Conservation (phyloP, 768 basidiomycete species). For the Leccinum aurantiacum region DNA sequence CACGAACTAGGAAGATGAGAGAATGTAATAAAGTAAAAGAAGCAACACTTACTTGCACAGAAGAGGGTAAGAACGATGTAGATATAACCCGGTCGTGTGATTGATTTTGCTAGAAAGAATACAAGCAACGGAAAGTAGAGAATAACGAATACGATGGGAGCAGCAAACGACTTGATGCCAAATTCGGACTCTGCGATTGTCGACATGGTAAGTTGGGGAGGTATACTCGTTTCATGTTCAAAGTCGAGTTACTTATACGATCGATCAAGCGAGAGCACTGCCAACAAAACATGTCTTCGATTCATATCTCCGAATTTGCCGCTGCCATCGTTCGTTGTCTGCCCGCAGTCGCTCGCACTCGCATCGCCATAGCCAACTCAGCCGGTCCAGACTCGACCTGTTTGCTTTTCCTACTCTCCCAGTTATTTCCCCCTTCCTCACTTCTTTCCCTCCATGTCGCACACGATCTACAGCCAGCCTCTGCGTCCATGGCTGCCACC, state of each 20-base stretch:
- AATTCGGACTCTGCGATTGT: conserved; percentile 4
- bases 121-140: conserved; percentile 24
- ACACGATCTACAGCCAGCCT: conserved; percentile 65
- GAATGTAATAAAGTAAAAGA: accelerated
- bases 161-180: conserved; percentile 27
- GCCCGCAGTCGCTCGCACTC: neutral
- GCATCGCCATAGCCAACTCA: conserved; percentile 66
- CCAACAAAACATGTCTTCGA: conserved; percentile 27
- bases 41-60: conserved; percentile 23
- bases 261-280: neutral
- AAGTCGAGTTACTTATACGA: neutral
- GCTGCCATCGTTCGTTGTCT: conserved; percentile 36
- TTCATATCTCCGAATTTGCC: conserved; percentile 50
- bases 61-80: conserved; percentile 27
- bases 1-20: conserved; percentile 12
- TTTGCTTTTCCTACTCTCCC: conserved; percentile 65
- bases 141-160: conserved; percentile 28
- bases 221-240: too few species aligned
- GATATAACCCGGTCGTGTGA: conserved; percentile 21
- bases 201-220: neutral
- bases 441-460: conserved; percentile 62
- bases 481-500: conserved; percentile 52
- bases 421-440: conserved; percentile 36
- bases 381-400: conserved; percentile 84
- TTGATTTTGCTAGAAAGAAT: conserved; percentile 14